Conservation (phyloP, 805 yeast species). For the Ogataea parapolymorpha region DNA sequence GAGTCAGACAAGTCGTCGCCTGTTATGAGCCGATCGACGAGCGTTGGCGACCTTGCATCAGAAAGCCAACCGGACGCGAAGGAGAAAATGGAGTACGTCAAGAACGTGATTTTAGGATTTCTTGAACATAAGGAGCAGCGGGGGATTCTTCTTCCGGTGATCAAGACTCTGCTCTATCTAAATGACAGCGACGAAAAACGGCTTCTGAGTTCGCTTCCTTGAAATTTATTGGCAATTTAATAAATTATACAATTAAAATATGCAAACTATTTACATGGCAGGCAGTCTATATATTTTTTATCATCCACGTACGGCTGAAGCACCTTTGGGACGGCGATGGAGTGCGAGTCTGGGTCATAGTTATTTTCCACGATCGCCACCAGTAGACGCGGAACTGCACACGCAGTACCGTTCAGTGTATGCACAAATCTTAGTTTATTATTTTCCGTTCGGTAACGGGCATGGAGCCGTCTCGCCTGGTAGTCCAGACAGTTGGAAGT, state of each 20-base stretch:
- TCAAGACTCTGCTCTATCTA: slow-evolving; percentile 69
- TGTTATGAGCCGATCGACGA: slow-evolving; percentile 19
- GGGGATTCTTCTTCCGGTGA: slow-evolving; percentile 77
- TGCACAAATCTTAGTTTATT: slow-evolving; percentile 53
- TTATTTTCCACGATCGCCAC: slow-evolving; percentile 86
- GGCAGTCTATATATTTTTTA: slow-evolving; percentile 33
- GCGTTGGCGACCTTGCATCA: slow-evolving; percentile 11
- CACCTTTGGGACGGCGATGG: slow-evolving; percentile 63
- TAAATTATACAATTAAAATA: background rate
- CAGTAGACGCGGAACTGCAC: slow-evolving; percentile 91
- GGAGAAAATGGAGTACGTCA: slow-evolving; percentile 70
- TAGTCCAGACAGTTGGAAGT: slow-evolving; percentile 90
- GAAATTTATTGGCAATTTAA: background rate
- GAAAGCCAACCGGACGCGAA: slow-evolving; percentile 26
- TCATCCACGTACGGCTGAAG: slow-evolving; percentile 73
- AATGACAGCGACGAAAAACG: slow-evolving; percentile 70
- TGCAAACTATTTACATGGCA: background rate
- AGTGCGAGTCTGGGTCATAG: slow-evolving; percentile 56
- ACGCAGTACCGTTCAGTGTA: slow-evolving; percentile 91
- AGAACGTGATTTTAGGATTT: slow-evolving; percentile 88
- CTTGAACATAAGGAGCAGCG: slow-evolving; percentile 93
- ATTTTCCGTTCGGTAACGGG: slow-evolving; percentile 44
- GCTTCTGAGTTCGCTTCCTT: slow-evolving; percentile 50
- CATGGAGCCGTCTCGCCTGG: slow-evolving; percentile 80
- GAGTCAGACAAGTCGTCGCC: slow-evolving; percentile 24